These are phyloP conservation scores for Alternaria sp. DNA, from an alignment of 2,329 filamentous ascomycete genomes.

Conservation along the genomic window DNA sequence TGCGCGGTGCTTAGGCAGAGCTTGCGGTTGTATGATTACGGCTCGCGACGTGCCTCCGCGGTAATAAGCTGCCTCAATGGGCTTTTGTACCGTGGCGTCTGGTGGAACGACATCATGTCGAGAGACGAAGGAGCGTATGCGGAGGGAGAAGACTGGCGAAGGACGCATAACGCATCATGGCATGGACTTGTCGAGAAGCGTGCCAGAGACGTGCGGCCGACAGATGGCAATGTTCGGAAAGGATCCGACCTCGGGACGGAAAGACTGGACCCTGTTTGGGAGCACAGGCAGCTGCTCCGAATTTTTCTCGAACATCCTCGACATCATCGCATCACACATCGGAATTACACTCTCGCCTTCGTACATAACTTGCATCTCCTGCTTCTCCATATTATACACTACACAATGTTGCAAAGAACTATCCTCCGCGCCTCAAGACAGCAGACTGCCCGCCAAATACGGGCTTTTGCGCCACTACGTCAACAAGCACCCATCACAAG, in stretches of 20 bases:
- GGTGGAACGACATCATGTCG: constrained; percentile 15
- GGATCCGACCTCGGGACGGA: constrained; percentile 20
- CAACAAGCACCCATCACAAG: constrained; percentile 41
- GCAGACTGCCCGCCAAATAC: constrained; percentile 53
- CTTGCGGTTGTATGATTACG: constrained; percentile 64
- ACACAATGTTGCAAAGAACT: constrained; percentile 61
- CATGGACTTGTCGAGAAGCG: constrained; percentile 8
- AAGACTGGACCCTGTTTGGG: constrained; percentile 27
- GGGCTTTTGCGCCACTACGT: constrained; percentile 49
- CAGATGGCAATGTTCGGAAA: constrained; percentile 20
- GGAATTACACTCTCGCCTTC: constrained; percentile 4
- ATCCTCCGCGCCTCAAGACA: constrained; percentile 58
- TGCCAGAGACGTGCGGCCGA: not conserved
- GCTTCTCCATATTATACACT: constrained; percentile 15
- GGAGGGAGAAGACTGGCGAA: constrained; percentile 26
- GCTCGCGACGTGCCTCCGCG: constrained; percentile 75
- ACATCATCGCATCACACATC: constrained; percentile 28
- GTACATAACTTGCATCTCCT: not conserved
- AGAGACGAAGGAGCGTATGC: constrained; percentile 22
- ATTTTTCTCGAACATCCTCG: constrained; percentile 31
- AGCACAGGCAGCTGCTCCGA: constrained; percentile 15
- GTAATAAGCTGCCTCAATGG: constrained; percentile 64
- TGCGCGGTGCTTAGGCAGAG: constrained; percentile 59
- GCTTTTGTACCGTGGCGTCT: constrained; percentile 22
- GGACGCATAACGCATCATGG: constrained; percentile 35